Evolutionary conservation across 352 stramenopile genomes (phyloP).

Genomic region (Globisporangium takayamanum): DNA sequence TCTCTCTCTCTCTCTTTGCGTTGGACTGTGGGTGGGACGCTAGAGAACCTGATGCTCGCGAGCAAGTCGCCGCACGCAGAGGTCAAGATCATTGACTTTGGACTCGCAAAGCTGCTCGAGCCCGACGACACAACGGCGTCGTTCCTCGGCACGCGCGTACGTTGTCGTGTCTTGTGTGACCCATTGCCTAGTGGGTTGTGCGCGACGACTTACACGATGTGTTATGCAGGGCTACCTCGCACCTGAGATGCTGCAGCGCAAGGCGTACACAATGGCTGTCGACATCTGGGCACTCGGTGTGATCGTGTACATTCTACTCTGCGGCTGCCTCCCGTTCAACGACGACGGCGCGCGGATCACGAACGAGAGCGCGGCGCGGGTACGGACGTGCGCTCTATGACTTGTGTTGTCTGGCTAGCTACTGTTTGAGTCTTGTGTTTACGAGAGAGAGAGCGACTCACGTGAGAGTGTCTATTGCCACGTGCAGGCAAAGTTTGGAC

Average conservation of each 20-base stretch:
- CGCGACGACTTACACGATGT: too few relatives aligned
- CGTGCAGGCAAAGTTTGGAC: conserved; percentile 87
- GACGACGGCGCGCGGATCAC: conserved; percentile 90
- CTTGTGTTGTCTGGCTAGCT: conserved; percentile 2
- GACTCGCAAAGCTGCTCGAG: conserved; percentile 92
- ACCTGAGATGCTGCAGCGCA: conserved; percentile 97
- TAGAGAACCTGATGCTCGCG: conserved; percentile 83
- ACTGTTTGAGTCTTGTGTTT: not conserved
- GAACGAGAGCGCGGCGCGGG: conserved; percentile 65
- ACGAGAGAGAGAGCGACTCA: not conserved
- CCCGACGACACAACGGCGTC: conserved; percentile 76
- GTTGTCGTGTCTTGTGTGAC: not conserved
- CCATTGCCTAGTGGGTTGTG: too few relatives aligned
- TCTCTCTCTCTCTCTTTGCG: not conserved
- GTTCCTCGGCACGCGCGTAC: conserved; percentile 71
- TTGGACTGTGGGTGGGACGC: not conserved
- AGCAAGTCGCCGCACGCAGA: conserved; percentile 68
- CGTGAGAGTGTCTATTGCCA: not conserved
- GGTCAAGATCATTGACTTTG: conserved; percentile 99
- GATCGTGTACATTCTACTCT: conserved; percentile 98
- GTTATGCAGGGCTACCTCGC: conserved; percentile 89
- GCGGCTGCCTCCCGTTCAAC: conserved; percentile 97
- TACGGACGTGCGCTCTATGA: conserved; percentile 19
- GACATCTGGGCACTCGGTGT: conserved; percentile 98
- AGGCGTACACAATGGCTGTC: conserved; percentile 95